Conservation (phyloP, 768 basidiomycete genomes). For the Russula olivacea region DNA sequence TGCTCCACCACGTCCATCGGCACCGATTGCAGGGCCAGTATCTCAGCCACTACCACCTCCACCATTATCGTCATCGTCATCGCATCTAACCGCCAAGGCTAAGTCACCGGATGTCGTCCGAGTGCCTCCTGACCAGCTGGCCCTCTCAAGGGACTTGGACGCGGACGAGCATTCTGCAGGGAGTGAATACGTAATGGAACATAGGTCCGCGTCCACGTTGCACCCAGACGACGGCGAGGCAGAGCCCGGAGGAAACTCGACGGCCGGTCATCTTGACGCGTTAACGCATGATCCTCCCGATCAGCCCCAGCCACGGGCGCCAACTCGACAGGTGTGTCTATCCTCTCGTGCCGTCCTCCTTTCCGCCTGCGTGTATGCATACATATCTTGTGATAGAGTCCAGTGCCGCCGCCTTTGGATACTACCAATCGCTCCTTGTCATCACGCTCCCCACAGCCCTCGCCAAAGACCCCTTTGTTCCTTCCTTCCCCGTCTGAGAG, state of each 20-base stretch:
- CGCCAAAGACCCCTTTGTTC: slow-evolving; percentile 11
- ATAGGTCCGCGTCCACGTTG: neutral
- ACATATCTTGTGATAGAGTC: slow-evolving; percentile 2
- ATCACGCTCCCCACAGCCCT: neutral
- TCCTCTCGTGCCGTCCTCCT: neutral
- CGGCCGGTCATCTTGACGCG: neutral
- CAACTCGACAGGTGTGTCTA: slow-evolving; percentile 5
- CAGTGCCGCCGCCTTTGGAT: neutral
- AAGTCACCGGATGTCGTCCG: neutral
- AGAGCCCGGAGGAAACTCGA: neutral
- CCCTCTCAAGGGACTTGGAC: neutral
- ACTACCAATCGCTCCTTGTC: neutral
- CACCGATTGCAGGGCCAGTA: neutral
- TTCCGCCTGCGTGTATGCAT: neutral
- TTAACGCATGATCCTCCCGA: neutral
- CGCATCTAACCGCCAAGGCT: neutral
- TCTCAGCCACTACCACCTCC: neutral
- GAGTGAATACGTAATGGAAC: neutral
- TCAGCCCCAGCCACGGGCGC: neutral
- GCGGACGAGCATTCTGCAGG: too few species aligned
- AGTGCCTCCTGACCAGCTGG: neutral
- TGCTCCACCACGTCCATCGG: neutral
- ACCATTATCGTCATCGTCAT: neutral
- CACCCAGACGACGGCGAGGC: neutral
- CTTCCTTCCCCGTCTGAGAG: slow-evolving; percentile 14